Base-by-base conservation (phyloP, 495 filamentous ascomycete genomes). In the Pseudomonodictys pantanalensis region DNA sequence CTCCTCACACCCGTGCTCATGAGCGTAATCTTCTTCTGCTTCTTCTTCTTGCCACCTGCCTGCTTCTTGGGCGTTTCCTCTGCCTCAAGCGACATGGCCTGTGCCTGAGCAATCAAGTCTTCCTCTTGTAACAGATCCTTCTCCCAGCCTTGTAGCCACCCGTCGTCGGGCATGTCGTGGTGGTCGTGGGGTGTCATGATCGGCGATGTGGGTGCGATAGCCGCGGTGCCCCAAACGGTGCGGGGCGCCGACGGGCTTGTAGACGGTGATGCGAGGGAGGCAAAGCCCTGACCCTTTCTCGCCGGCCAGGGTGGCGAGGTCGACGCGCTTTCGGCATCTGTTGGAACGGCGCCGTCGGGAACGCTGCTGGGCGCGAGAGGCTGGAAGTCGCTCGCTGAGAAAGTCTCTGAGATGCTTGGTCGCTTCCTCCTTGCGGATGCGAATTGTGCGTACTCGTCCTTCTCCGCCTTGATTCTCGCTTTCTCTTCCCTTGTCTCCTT, bases 401-500 rank as follows among this genome's bases (percentile, higher is more conserved):
- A 71, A n/a, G 54, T 66, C 12, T 72, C 71, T 9, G 64, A 56
- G 20, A 69, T 58, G 11, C 62, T 67, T 10, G 71, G 65, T 38
- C 72, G 68, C 46, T 67, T 72, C 45, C 65, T 72, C 38, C 74
- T 60, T 10, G 71, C 49, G 20, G 57, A 56, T 8, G 72, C 64
- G 41, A 71, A 70, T 10, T 72, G 66, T 29, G 73, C 62, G 50
- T 86, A 88, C 68, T 93, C 92, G 10, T 88, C 77, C 62, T 86
- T 87, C 73, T 97, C 93, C 4, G 93, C 92, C 45, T 91, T 82
- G 4, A 93, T 63, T 17, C 95, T 82, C 67, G 95, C 92, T 51
- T 92, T 90, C 71, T 98, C 93, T 68, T 98, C 93, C 45, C 88
- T 83, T 0, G 78, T 78, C 46, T 93, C 91, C 72, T 97, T 97